Percentiles rank a stretch among this genome's conserved stretches.
Conservation (phyloP, 805 yeast species). For the Wickerhamiella vanderwaltii region DNA sequence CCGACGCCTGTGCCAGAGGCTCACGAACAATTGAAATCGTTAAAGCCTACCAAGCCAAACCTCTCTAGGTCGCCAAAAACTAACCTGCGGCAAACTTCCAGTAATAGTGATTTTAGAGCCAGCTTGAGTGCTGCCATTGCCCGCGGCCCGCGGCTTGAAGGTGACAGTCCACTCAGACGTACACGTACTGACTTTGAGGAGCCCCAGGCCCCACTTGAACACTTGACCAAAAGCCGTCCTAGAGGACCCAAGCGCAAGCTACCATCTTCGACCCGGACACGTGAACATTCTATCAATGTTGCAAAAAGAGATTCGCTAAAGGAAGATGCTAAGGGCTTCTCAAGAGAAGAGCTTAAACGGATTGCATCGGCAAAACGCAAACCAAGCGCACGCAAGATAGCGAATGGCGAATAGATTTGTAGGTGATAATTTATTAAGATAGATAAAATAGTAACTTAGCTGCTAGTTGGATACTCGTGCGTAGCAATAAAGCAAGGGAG, state of each 20-base stretch:
- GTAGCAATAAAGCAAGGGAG: no score
- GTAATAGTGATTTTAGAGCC: conserved; percentile 1
- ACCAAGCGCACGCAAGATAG: background rate
- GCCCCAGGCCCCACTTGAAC: conserved; percentile 5
- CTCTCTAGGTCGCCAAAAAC: conserved; percentile 1
- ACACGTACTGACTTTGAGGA: background rate
- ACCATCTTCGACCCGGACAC: background rate
- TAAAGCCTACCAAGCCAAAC: background rate
- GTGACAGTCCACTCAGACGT: background rate
- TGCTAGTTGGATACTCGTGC: no score
- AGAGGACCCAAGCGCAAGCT: conserved; percentile 8
- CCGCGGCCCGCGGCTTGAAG: background rate
- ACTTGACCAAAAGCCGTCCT: conserved; percentile 7
- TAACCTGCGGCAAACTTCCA: conserved; percentile 3
- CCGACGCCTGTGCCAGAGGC: conserved; percentile 1
- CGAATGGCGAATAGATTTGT: background rate
- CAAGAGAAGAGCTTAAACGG: conserved; percentile 8
- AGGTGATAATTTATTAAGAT: no score
- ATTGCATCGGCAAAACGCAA: conserved; percentile 10
- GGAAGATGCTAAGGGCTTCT: background rate
- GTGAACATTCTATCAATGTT: background rate
- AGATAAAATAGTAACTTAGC: no score
- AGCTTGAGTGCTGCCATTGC: background rate
- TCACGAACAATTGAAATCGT: background rate
- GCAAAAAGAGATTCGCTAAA: background rate